Evolutionary conservation across 495 filamentous ascomycete genomes (phyloP).

Genomic region (Trichoderma orchidacearum): DNA sequence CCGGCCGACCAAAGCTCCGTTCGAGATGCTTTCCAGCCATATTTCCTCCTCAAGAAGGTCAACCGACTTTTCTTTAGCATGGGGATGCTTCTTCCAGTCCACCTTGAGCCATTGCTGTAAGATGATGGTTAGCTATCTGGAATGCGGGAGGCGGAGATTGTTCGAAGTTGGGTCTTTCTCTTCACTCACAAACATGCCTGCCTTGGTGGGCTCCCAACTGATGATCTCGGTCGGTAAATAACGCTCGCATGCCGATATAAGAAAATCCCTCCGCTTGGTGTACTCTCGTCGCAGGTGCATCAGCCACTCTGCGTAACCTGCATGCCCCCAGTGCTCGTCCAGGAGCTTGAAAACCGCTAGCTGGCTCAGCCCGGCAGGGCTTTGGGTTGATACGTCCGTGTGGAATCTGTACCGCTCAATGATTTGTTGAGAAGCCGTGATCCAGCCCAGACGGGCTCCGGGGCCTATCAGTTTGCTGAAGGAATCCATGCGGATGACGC

Average conservation of each 20-base stretch:
- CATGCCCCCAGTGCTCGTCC: not conserved
- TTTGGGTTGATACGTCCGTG: not conserved
- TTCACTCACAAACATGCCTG: not conserved
- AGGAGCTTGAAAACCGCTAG: not conserved
- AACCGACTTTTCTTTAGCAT: not conserved
- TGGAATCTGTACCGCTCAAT: conserved; percentile 44
- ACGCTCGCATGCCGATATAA: not conserved
- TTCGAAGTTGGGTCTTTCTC: too few species aligned
- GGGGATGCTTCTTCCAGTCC: not conserved
- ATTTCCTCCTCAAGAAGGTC: not conserved
- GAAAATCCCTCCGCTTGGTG: not conserved
- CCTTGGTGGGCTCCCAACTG: not conserved
- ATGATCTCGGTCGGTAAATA: not conserved
- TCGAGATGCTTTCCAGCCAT: not conserved
- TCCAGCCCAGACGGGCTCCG: conserved; percentile 71
- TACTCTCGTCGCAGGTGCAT: not conserved
- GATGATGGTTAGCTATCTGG: not conserved
- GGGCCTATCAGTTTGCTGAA: conserved; percentile 78
- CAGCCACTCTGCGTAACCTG: not conserved
- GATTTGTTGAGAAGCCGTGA: conserved; percentile 65
- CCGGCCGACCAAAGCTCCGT: not conserved
- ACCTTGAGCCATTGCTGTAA: not conserved
- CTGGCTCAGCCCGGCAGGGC: not conserved
- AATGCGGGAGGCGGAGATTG: not conserved
- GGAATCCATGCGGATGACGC: conserved; percentile 72